Base-by-base conservation (phyloP, 1,284 basidiomycete species). In the Gomphus bonarii region DNA sequence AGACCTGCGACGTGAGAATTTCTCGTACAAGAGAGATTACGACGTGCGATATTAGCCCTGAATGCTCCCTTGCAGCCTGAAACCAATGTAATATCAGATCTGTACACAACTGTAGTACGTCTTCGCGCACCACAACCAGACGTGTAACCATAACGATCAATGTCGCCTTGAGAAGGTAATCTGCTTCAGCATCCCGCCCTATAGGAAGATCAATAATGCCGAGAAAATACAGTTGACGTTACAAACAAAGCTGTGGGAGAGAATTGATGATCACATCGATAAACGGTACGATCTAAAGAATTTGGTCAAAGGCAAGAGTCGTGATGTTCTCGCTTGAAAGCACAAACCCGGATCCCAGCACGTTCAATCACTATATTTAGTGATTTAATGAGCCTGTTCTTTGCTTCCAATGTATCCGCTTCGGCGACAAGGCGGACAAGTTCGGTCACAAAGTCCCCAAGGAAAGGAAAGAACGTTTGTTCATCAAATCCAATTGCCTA, bases 1-100 rank as follows among this genome's bases (percentile, higher is more conserved):
- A 62, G 65, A 88, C 87, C 3, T 74, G 78, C 20, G 82, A 77
- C 18, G 78, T 75, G 60, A 94, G 70, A 65, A 85, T 82, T 65
- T 94, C 88, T 61, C 78, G 81, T 40, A 95, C 75, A 11, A 95
- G 73, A 1, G 89, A 84, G 1, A 91, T 79, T 9, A 91, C 79
- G 11, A 89, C 73, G 8, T 68, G 68, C 25, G 71, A 71, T 11
- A 91, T 70, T 62, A 78, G 68, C 50, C 72, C 73, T 4, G 87
- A 84, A 59, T 82, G 72, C 52, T 80, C 76, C 65, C 79, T 79
- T 12, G 80, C 75, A 20, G 85, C 79, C 87, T 90, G 53, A 25
- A 43, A 28, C 14, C 14, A 18, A 50, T 12, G 25, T 31, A 25
- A 35, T 18, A 50, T 62, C 30, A 49, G 33, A 9, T 28, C 25